Evolutionary conservation across 345 rosid species (phyloP), one percentile per base, ranked within the genome.

Genomic region (Fremontodendron californicum): DNA sequence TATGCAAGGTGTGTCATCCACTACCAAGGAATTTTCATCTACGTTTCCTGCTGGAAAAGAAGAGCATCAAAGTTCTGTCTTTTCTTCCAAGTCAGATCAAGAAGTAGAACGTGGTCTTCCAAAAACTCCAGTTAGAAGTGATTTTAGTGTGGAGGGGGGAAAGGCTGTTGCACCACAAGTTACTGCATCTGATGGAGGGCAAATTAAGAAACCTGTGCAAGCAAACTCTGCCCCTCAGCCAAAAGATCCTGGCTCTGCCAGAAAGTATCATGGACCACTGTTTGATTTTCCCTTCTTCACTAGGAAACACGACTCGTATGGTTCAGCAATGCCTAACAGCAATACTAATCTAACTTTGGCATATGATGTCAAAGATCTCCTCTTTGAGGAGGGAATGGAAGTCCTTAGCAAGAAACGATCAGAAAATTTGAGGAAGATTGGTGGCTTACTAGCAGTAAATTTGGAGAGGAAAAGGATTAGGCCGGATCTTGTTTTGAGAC

Each of bases 231-330:
- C 79, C 55, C 64, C 93, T 48, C 92, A 84, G 82, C 81, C 90
- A 61, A 96, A 90, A 85, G 98, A 94, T 86, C 70, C 79, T 64
- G 88, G 92, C 80, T 83, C 95, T 77, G 89, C 93, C 64, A 85
- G 99, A 85, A 96, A 92, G 84, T 96, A 96, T 86, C 97, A 96
- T 71, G 99, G 99, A 52, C 99, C 98, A 9, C 83, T 96, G 40
- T 94, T 96, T 89, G 99, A 96, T 90, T 96, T 96, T 81, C 96
- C 99, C 57, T 92, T 91, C 79, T 96, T 96, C 83, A 94, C 99
- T 55, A 96, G 99, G 84, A 96, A 94, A 74, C 92, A 91, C 77
- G 98, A 96, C 74, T 87, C 99, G 7, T 81, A 85, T 83, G 97
- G 97, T 64, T 90, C 97, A 21, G 85, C 91, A 68, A 78, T 87